Evolutionary conservation across 331 rosid species (phyloP).

Genomic region (Erythrophleum ivorense): DNA sequence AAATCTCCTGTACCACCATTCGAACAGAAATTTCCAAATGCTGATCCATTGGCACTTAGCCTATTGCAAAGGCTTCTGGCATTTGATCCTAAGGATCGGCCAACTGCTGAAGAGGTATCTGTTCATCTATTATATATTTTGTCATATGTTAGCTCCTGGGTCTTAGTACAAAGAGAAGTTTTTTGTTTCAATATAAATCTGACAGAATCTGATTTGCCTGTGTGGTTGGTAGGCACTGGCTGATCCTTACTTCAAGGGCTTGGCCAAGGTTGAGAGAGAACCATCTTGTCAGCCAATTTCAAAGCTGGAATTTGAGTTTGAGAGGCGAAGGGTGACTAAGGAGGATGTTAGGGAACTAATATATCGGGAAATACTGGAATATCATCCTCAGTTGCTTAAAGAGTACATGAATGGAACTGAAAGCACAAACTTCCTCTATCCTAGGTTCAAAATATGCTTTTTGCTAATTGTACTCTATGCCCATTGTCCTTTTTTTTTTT

Average conservation of each 20-base stretch:
- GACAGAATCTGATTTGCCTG: slow-evolving; percentile 24
- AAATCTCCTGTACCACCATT: slow-evolving; percentile 66
- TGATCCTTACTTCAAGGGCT: slow-evolving; percentile 93
- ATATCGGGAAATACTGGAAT: slow-evolving; percentile 85
- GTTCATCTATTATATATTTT: slow-evolving; percentile 2
- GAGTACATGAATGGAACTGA: slow-evolving; percentile 85
- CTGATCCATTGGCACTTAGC: slow-evolving; percentile 75
- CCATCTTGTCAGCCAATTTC: slow-evolving; percentile 86
- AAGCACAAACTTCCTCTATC: slow-evolving; percentile 80
- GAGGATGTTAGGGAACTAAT: slow-evolving; percentile 80
- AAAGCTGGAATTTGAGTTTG: slow-evolving; percentile 87
- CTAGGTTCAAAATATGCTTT: slow-evolving; percentile 58
- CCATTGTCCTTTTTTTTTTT: not conserved
- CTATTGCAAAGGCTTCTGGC: slow-evolving; percentile 81
- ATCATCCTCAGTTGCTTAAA: slow-evolving; percentile 90
- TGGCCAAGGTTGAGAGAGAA: slow-evolving; percentile 90
- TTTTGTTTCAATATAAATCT: not conserved
- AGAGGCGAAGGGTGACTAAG: slow-evolving; percentile 77
- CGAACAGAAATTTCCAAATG: slow-evolving; percentile 79
- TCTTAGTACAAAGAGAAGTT: not conserved
- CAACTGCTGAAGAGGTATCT: slow-evolving; percentile 89
- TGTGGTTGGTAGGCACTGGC: slow-evolving; percentile 72
- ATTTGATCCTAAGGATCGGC: slow-evolving; percentile 95
- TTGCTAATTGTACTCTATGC: not conserved
- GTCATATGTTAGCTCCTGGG: not conserved